Conservation (phyloP, 768 basidiomycete genomes). For the Heimioporus sp. region DNA sequence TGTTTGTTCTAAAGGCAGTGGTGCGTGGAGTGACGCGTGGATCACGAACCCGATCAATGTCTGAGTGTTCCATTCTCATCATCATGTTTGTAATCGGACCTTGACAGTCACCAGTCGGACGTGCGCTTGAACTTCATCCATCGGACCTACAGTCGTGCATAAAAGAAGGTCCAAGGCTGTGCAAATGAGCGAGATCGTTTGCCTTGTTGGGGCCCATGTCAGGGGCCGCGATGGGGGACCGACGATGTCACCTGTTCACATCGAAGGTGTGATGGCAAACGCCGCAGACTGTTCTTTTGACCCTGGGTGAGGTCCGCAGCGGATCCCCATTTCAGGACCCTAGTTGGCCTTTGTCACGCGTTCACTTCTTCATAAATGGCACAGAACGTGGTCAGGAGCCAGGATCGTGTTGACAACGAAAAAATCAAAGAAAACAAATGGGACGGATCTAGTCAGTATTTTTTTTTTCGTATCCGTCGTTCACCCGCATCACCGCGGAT, state of each 20-base stretch:
- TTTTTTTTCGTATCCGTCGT: constrained; percentile 8
- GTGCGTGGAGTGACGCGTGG: background rate
- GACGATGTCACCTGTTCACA: background rate
- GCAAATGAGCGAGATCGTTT: background rate
- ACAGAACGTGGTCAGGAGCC: no score
- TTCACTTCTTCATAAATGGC: constrained; percentile 2
- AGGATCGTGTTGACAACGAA: background rate
- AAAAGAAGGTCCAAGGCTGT: constrained; percentile 3
- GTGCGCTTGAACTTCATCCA: background rate
- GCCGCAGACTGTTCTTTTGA: no score
- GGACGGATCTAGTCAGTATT: background rate
- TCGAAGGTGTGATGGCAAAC: no score
- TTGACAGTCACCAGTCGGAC: background rate
- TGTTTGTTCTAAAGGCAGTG: no score
- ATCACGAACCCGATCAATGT: background rate
- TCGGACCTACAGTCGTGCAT: background rate
- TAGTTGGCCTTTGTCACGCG: constrained; percentile 6
- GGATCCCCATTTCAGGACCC: no score
- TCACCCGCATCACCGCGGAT: constrained; percentile 14
- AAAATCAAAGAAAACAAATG: background rate
- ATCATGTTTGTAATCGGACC: constrained; percentile 5
- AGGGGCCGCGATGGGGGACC: no score
- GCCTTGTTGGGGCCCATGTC: no score
- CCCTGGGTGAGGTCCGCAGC: no score
- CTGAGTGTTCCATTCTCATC: constrained; percentile 14